These are phyloP conservation scores for Musa balbisiana DNA, from an alignment of 202 grass and related monocot genomes.

Conservation along the genomic window DNA sequence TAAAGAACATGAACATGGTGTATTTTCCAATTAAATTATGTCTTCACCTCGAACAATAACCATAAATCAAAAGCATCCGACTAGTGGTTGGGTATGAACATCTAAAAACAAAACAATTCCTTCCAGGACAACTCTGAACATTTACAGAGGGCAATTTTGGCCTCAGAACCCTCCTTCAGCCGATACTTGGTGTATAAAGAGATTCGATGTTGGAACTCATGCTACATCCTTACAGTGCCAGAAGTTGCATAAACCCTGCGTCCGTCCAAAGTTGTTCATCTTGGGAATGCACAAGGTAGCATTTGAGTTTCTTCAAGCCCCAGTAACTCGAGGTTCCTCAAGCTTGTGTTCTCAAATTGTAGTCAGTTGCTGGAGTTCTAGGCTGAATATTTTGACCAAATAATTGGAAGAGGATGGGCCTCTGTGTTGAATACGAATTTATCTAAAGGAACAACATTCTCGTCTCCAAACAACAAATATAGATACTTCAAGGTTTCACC, in stretches of 20 bases:
- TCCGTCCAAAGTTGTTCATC: not conserved
- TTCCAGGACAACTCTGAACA: too few species aligned
- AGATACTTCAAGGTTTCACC: slow-evolving; percentile 96
- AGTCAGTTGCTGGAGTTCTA: not conserved
- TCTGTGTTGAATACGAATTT: slow-evolving; percentile 96
- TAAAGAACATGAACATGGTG: too few species aligned
- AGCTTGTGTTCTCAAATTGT: not conserved
- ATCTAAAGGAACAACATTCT: slow-evolving; percentile 65
- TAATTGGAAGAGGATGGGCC: slow-evolving; percentile 82
- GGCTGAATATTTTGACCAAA: slow-evolving; percentile 7
- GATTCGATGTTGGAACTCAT: not conserved
- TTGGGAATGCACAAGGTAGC: not conserved
- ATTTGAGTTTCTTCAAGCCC: not conserved
- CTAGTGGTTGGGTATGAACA: too few species aligned
- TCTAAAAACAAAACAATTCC: too few species aligned
- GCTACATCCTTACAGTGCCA: not conserved
- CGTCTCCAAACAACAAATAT: slow-evolving; percentile 92
- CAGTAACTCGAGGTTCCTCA: not conserved
- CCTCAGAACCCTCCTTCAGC: too few species aligned
- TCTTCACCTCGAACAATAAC: too few species aligned
- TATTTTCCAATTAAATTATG: too few species aligned
- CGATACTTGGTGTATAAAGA: not conserved
- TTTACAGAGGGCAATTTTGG: too few species aligned
- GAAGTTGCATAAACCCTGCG: not conserved
- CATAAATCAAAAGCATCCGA: too few species aligned